Evolutionary conservation across 768 basidiomycete species (phyloP), one percentile per base, ranked within the genome.

Genomic region (Hygrophorus russula): DNA sequence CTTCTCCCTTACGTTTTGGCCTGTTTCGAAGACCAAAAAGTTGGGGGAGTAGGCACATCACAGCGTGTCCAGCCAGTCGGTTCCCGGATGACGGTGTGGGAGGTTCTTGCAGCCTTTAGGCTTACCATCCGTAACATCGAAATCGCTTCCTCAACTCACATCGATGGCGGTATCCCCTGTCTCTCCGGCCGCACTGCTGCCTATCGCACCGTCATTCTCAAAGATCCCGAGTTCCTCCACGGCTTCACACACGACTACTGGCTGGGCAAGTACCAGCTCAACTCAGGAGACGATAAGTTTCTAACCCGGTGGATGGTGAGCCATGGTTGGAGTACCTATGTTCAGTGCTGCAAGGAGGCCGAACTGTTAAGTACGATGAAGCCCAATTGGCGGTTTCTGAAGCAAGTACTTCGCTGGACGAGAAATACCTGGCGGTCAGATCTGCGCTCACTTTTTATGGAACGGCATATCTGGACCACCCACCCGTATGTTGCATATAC

Each of bases 261-360:
- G 90, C 62, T 91, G 29, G 87, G 82, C 44, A 93, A 91, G 64
- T 94, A 93, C 63, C 90, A 93, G 60, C 78, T 92, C 50, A 93
- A 93, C 60, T 90, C 86, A 2, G 89, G 90, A 17, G 90, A 92
- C 63, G 87, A 90, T 69, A 91, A 94, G 62, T 94, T 90, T 65
- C 66, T 94, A 57, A 97, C 92, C 13, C 69, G 91, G 36, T 94
- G 92, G 91, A 91, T 93, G 87, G 91, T 94, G 47, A 81, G 78
- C 56, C 90, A 93, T 54, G 89, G 90, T 12, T 94, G 92, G 91
- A 82, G 72, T 59, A 93, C 89, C n/a, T 92, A 89, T 58, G 86
- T 93, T 27, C 88, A 90, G 58, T 77, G 75, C 58, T 90, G 84
- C 67, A 77, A 74, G 58, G 84, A 88, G 63, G 82, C 80, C 11